phyloP scores from a whole-genome alignment of 495 filamentous ascomycete species.

The Glutinoglossum americanum region DNA sequence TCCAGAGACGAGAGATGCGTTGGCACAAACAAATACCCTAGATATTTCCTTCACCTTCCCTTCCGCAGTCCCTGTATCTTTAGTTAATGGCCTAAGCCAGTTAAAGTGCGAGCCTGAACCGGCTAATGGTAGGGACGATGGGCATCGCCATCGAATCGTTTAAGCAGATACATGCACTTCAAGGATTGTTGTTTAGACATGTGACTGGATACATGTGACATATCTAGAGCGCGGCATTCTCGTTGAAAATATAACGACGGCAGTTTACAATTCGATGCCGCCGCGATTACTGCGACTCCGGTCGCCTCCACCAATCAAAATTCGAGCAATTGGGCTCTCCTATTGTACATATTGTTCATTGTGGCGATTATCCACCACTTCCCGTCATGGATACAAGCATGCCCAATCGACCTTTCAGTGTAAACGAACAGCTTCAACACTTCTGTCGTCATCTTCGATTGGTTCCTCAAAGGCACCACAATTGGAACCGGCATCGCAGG shows the following conservation, averaged over 20 bases:
- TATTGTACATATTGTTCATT: neutral
- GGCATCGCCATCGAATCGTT: too few species aligned
- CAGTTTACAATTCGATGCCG: neutral
- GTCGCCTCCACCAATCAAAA: neutral
- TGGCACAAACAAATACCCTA: neutral
- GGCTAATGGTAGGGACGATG: too few species aligned
- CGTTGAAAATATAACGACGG: neutral
- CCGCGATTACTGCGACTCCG: neutral
- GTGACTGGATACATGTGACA: neutral
- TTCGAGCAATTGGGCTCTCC: neutral
- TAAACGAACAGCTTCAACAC: neutral
- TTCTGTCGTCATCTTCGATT: neutral
- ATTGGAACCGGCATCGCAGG: neutral
- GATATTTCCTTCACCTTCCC: too few species aligned
- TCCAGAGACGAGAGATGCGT: neutral
- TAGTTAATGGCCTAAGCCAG: too few species aligned
- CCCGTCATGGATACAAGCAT: neutral
- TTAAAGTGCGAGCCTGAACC: neutral
- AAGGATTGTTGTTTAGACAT: too few species aligned
- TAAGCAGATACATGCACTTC: too few species aligned
- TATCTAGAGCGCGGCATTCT: neutral
- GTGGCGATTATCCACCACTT: neutral
- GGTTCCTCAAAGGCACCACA: neutral
- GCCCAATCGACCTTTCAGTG: neutral
- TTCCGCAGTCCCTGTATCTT: too few species aligned